These are phyloP conservation scores for Lagenaria siceraria DNA, from an alignment of 306 rosid genomes.

Conservation along the genomic window DNA sequence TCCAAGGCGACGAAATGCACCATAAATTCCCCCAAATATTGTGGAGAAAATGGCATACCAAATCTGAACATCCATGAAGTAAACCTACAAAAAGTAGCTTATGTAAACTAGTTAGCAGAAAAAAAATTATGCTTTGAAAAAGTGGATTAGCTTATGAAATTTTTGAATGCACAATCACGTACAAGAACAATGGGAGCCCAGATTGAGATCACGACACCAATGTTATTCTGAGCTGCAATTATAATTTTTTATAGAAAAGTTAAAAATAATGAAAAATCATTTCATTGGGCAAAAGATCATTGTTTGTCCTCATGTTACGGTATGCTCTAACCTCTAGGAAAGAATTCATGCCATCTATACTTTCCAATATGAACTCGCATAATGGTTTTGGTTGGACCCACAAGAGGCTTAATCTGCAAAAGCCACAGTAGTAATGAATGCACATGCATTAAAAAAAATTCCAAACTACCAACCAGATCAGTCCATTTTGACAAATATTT, in stretches of 20 bases:
- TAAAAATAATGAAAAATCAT: neutral
- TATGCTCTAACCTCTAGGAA: conserved; percentile 61
- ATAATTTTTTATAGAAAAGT: neutral
- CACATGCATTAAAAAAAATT: neutral
- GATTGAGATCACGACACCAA: conserved; percentile 76
- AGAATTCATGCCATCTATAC: conserved; percentile 88
- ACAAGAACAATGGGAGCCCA: conserved; percentile 96
- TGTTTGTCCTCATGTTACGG: neutral
- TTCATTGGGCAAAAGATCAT: neutral
- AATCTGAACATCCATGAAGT: conserved; percentile 97
- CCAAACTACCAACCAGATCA: neutral
- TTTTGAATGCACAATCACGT: conserved; percentile 22
- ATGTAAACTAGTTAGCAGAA: neutral
- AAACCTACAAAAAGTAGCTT: conserved; percentile 43
- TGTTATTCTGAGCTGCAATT: conserved; percentile 64
- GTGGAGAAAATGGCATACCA: conserved; percentile 98
- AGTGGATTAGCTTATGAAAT: conserved; percentile 7
- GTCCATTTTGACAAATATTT: neutral
- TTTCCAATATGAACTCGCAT: conserved; percentile 33
- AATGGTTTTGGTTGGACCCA: conserved; percentile 68
- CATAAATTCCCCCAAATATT: conserved; percentile 80
- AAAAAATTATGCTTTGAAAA: neutral
- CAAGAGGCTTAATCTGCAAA: conserved; percentile 87
- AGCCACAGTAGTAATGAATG: neutral
- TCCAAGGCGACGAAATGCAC: conserved; percentile 93